Percentiles rank a stretch among this genome's conserved stretches.
These are phyloP conservation scores for Xylariaceae sp. DNA, from an alignment of 2,329 filamentous ascomycete species.

Conservation along the genomic window DNA sequence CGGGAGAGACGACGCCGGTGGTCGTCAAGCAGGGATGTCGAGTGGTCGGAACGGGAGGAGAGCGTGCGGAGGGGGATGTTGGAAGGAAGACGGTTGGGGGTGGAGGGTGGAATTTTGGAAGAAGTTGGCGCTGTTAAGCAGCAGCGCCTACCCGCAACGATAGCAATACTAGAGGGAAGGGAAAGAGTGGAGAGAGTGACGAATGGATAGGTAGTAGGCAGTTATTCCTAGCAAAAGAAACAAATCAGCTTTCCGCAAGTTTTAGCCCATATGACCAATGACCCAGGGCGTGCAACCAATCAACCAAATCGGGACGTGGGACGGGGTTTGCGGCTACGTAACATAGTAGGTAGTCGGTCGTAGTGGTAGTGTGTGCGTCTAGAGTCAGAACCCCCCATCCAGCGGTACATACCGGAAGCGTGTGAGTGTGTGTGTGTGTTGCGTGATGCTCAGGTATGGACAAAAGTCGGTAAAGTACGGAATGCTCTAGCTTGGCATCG, in stretches of 20 bases:
- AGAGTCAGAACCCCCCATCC: background rate
- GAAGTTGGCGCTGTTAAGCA: constrained; percentile 66
- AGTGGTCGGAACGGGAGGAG: constrained; percentile 37
- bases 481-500: background rate
- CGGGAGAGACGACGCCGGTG: constrained; percentile 39
- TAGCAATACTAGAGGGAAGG: constrained; percentile 23
- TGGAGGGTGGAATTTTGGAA: constrained; percentile 79
- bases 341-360: background rate
- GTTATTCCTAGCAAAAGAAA: constrained; percentile 12
- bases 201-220: constrained; percentile 14
- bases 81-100: constrained; percentile 63
- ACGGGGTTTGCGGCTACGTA: constrained; percentile 3
- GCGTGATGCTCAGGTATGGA: background rate
- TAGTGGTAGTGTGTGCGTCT: too few relatives aligned
- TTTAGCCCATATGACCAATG: constrained; percentile 18
- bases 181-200: constrained; percentile 30
- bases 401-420: background rate
- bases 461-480: background rate
- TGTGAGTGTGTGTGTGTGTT: background rate
- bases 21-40: constrained; percentile 43
- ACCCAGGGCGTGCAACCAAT: constrained; percentile 11
- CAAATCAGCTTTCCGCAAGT: constrained; percentile 20
- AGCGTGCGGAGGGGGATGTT: constrained; percentile 85
- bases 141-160: constrained; percentile 61
- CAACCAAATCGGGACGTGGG: constrained; percentile 7